Evolutionary conservation across 352 stramenopile genomes (phyloP).

Genomic region (Globisporangium acanthophoron): DNA sequence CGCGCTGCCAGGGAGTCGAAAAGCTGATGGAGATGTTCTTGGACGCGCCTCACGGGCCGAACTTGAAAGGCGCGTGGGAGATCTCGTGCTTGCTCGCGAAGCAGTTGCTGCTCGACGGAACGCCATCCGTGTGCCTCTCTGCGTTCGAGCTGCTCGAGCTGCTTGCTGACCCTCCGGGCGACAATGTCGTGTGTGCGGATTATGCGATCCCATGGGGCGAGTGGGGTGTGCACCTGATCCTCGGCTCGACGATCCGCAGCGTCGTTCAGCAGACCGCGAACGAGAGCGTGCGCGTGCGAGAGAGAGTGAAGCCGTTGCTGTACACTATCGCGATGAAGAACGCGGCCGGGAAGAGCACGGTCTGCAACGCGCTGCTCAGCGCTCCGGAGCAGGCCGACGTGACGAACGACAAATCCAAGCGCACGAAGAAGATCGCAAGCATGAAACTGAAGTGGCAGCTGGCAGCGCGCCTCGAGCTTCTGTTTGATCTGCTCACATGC

Average conservation of each 20-base stretch:
- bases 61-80: conserved; percentile 63
- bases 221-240: conserved; percentile 72
- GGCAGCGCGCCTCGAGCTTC: conserved; percentile 48
- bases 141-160: conserved; percentile 55
- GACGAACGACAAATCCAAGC: conserved; percentile 21
- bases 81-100: conserved; percentile 65
- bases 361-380: conserved; percentile 70
- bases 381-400: conserved; percentile 57
- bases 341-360: conserved; percentile 42
- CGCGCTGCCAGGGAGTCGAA: conserved; percentile 51
- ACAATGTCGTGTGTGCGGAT: conserved; percentile 9
- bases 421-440: conserved; percentile 36
- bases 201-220: conserved; percentile 74
- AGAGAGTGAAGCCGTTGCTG: conserved; percentile 41
- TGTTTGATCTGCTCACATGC: conserved; percentile 40
- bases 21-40: conserved; percentile 45
- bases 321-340: conserved; percentile 42
- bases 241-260: conserved; percentile 69
- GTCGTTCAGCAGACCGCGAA: conserved; percentile 67
- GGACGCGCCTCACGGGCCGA: conserved; percentile 20
- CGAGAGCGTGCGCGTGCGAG: conserved; percentile 56
- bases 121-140: conserved; percentile 39
- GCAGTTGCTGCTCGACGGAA: conserved; percentile 51
- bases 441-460: conserved; percentile 62
- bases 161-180: conserved; percentile 36